These are phyloP conservation scores for Cucumis cinereus DNA, from an alignment of 306 rosid genomes.

Conservation along the genomic window DNA sequence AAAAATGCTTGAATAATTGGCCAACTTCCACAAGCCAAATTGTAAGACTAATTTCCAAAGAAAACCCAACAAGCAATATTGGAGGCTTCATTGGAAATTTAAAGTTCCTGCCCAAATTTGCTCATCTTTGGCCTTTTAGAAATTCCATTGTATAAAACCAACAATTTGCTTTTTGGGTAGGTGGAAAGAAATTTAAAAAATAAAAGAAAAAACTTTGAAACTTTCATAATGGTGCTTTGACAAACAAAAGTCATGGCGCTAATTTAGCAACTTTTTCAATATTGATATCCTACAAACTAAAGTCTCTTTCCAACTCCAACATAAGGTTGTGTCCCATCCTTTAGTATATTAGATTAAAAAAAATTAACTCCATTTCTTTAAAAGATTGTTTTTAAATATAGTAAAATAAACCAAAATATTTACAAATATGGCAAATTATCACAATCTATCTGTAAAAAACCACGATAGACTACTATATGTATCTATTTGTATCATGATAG, in stretches of 20 bases:
- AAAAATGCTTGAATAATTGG: background rate
- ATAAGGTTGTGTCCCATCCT: background rate
- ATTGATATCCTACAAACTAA: background rate
- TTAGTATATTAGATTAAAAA: too few species aligned
- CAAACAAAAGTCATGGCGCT: background rate
- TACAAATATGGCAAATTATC: too few species aligned
- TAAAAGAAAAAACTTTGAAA: background rate
- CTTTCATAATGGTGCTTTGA: background rate
- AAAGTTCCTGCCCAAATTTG: background rate
- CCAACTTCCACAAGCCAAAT: background rate
- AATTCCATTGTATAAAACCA: background rate
- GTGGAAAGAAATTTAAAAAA: background rate
- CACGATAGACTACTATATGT: too few species aligned
- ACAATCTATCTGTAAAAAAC: too few species aligned
- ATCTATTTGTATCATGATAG: too few species aligned
- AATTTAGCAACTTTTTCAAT: slow-evolving; percentile 1
- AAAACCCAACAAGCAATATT: background rate
- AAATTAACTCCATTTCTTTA: too few species aligned
- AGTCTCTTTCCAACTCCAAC: background rate
- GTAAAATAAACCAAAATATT: too few species aligned
- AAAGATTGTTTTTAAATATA: too few species aligned
- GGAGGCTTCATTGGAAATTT: background rate
- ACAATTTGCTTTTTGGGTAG: background rate
- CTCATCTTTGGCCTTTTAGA: background rate
- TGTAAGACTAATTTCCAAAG: background rate